Percentiles rank a stretch among this genome's conserved stretches.
Conservation (phyloP, 2,329 filamentous ascomycete species). For the Fusarium nygamai region DNA sequence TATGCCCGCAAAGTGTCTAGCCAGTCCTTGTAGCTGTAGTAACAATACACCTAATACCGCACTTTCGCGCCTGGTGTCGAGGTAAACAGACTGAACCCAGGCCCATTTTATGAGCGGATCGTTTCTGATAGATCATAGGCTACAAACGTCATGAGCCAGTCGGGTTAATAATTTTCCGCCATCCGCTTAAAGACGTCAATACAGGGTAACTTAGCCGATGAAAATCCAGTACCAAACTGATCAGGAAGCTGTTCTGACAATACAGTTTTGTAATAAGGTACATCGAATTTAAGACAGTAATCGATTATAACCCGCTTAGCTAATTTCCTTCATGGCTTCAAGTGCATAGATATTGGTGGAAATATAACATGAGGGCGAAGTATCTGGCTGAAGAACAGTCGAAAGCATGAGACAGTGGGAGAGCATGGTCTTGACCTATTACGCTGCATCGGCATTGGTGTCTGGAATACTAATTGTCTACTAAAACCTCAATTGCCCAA, state of each 20-base stretch:
- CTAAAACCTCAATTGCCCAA: fast-evolving
- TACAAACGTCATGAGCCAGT: too few relatives aligned
- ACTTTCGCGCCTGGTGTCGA: fast-evolving
- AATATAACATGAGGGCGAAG: too few relatives aligned
- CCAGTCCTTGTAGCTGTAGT: fast-evolving
- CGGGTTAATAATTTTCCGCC: background rate
- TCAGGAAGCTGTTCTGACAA: too few relatives aligned
- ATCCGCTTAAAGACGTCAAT: background rate
- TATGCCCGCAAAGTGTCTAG: fast-evolving
- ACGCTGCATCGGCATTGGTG: too few relatives aligned
- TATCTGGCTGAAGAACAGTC: fast-evolving
- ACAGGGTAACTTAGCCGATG: background rate
- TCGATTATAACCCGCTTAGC: too few relatives aligned
- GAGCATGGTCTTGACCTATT: fast-evolving
- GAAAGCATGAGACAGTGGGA: too few relatives aligned
- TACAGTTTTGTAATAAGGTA: too few relatives aligned
- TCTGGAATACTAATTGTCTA: too few relatives aligned
- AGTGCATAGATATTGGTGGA: too few relatives aligned
- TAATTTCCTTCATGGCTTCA: too few relatives aligned
- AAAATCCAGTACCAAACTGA: fast-evolving
- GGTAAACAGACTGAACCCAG: too few relatives aligned
- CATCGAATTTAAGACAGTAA: too few relatives aligned
- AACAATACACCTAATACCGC: background rate
- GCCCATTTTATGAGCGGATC: fast-evolving
- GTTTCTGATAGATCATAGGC: background rate